Evolutionary conservation across 139 green algal species (phyloP), one percentile per base, ranked within the genome.

Genomic region (Yamagishiella unicocca): DNA sequence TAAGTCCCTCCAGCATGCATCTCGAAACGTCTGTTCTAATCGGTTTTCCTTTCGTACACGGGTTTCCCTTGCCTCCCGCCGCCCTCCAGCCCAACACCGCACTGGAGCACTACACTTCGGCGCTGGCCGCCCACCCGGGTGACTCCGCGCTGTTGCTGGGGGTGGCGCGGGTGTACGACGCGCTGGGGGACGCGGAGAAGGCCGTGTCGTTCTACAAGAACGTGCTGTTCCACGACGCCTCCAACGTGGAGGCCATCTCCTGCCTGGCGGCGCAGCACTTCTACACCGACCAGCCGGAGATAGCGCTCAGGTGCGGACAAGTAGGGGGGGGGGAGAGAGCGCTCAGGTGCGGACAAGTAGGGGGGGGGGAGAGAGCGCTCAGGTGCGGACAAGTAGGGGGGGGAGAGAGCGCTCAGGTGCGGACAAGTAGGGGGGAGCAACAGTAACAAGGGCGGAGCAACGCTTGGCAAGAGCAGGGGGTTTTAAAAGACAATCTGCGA

Each of bases 211-310:
- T 92, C 70, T 90, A 93, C 78, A 91, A 93, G 61, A 84, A 82
- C 58, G 90, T 90, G 64, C 90, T 97, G 33, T 85, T 88, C 37
- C 86, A 92, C 54, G 95, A 98, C 76, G 88, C 91, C 4, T 90
- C 68, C 61, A 96, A 95, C 83, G 91, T 97, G 58, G 95, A 98
- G 89, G 95, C 95, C 27, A 95, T 96, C 73, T 93, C 95, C 21
- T 98, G 94, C 85, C 87, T 97, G 61, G 95, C 90, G 12, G 86
- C 89, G n/a, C 87, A 96, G 77, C 92, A 96, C 87, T 98, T 97
- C 80, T 97, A 98, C 91, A 95, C 90, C 24, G 95, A 97, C 90
- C 94, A 98, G 90, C 95, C 95, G 45, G 94, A 98, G 90, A 91
- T 97, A 19, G 95, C 95, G 37, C 93, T 98, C 40, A 86, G 94